Percentiles rank a stretch among this genome's conserved stretches.
These are phyloP conservation scores for Macrophomina pseudophaseolina DNA, from an alignment of 2,329 filamentous ascomycete species.

Conservation along the genomic window DNA sequence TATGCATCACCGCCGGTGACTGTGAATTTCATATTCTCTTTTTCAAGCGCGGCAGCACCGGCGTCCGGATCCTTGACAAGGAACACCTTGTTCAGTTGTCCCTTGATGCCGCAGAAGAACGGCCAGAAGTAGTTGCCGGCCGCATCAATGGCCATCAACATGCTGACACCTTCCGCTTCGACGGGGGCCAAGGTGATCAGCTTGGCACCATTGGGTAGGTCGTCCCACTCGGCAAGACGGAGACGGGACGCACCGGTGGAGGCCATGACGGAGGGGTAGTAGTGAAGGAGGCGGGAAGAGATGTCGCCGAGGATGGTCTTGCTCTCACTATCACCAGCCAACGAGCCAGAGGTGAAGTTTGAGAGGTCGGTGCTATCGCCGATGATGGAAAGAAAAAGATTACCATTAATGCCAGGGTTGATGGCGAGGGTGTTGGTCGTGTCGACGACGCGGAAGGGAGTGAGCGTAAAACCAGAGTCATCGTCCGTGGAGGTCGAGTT, in stretches of 20 bases:
- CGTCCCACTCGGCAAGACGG: constrained; percentile 29
- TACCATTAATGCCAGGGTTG: constrained; percentile 10
- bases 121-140: constrained; percentile 29
- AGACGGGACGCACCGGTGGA: constrained; percentile 28
- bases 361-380: constrained; percentile 26
- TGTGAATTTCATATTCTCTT: constrained; percentile 26
- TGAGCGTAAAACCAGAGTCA: neutral
- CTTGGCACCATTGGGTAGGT: constrained; percentile 25
- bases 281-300: constrained; percentile 16
- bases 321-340: constrained; percentile 1
- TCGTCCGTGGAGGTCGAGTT: neutral
- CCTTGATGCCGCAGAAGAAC: constrained; percentile 28
- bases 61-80: constrained; percentile 25
- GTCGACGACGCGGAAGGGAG: constrained; percentile 6
- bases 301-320: constrained; percentile 22
- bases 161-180: neutral
- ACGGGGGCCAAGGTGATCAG: constrained; percentile 27
- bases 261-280: constrained; percentile 28
- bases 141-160: constrained; percentile 26
- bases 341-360: neutral
- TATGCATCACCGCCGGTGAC: constrained; percentile 30
- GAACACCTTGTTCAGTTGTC: constrained; percentile 29
- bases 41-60: constrained; percentile 8
- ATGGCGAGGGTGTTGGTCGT: neutral
- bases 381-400: constrained; percentile 11